Conservation (phyloP, 2,329 filamentous ascomycete species). For the Fusarium acutatum region DNA sequence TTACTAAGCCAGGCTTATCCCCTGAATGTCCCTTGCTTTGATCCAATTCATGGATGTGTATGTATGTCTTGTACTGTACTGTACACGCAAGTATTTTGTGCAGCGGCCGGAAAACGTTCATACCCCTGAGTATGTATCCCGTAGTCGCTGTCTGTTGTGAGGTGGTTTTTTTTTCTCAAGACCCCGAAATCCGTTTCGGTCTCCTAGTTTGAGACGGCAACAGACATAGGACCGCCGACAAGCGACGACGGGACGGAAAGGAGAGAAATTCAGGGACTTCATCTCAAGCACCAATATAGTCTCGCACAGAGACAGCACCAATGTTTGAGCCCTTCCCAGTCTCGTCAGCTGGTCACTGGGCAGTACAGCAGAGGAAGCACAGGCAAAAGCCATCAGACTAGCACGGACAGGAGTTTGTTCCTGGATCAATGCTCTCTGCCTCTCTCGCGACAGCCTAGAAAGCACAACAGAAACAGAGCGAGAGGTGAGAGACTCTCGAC, state of each 20-base stretch:
- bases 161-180: not conserved
- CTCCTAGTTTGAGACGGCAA: slow-evolving; percentile 13
- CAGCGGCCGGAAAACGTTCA: slow-evolving; percentile 2
- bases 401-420: slow-evolving; percentile 23
- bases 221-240: slow-evolving; percentile 8
- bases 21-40: slow-evolving; percentile 33
- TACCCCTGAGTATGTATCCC: slow-evolving; percentile 15
- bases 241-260: slow-evolving; percentile 10
- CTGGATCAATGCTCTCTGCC: slow-evolving; percentile 24
- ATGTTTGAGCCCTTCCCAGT: slow-evolving; percentile 24
- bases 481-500: slow-evolving; percentile 15
- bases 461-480: slow-evolving; percentile 1
- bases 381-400: slow-evolving; percentile 15
- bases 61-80: slow-evolving; percentile 7
- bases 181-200: slow-evolving; percentile 30
- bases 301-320: slow-evolving; percentile 29
- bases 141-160: not conserved
- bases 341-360: slow-evolving; percentile 23
- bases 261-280: slow-evolving; percentile 34
- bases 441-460: not conserved
- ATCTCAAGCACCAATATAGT: slow-evolving; percentile 11
- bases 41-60: slow-evolving; percentile 1
- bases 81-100: slow-evolving; percentile 30
- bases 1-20: slow-evolving; percentile 15
- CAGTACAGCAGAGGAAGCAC: slow-evolving; percentile 24